Base-by-base conservation (phyloP, 805 yeast species). In the Starmerella riodocensis region DNA sequence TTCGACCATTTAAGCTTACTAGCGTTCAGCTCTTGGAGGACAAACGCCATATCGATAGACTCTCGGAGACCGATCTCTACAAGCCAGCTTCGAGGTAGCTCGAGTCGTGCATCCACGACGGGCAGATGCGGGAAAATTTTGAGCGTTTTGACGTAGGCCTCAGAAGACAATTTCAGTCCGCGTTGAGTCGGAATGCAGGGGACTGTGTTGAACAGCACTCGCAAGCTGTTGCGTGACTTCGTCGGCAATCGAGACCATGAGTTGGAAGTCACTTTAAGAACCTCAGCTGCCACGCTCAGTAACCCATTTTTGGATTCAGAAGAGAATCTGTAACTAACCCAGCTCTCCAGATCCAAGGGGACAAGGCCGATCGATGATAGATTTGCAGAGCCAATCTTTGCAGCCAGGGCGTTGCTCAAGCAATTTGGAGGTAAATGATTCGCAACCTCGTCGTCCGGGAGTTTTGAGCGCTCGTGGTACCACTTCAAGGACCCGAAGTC, bases 111-210 rank as follows among this genome's bases (percentile, higher is more conserved):
- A 3, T 36, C 36, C 8, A 55, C 52, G 4, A 62, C 59, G 1
- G 67, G 65, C 18, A 62, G 41, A 34, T 56, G 47, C 1, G 65
- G 64, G 43, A 62, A 62, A 27, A 62, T 47, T 7, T 53, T 51
- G 12, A 61, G 56, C 14, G 45, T 46, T 22, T 41, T 42, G 8
- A 62, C 29, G 36, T 62, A 63, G 3, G 62, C 36, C 26, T 61
- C 62, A 1, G 34, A 12, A 1, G 66, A 66, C 13, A 24, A 24
- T 37, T 52, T 52, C 57, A 60, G 55, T 1, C 67, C 67, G 13
- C 49, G 46, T 25, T 59, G 59, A 2, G 67, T 63, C 0, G 67
- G 63, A 20, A 62, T 53, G 32, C 63, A 58, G 4, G 52, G 44
- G 8, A 47, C 39, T 4, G 34, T 21, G 6, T 34, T 16, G 24